Evolutionary conservation across 176 grass and related monocot species (phyloP).

Genomic region (bread wheat (Triticum aestivum)): DNA sequence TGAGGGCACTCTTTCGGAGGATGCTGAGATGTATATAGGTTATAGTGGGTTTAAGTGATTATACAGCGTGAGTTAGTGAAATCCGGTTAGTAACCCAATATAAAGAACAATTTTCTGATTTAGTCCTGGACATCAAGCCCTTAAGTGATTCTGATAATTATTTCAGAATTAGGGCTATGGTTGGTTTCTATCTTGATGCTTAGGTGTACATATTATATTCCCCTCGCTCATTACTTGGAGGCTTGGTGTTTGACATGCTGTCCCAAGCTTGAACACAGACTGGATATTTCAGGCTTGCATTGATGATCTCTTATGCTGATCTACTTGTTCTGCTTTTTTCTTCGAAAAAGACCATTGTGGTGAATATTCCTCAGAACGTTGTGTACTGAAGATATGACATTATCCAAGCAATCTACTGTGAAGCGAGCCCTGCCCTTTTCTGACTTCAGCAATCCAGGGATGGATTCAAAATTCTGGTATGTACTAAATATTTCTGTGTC

Average conservation of each 20-base stretch:
- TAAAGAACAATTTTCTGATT: not conserved
- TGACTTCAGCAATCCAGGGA: not conserved
- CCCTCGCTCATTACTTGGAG: not conserved
- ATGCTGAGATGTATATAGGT: conserved; percentile 61
- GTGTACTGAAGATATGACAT: conserved; percentile 7
- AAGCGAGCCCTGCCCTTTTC: not conserved
- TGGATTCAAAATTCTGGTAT: conserved; percentile 25
- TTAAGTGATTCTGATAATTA: not conserved
- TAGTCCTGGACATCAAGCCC: not conserved
- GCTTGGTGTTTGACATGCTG: conserved; percentile 13
- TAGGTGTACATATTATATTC: not conserved
- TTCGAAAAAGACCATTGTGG: not conserved
- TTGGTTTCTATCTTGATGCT: not conserved
- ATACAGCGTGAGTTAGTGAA: conserved; percentile 30
- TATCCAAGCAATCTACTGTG: not conserved
- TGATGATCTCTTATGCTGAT: no score
- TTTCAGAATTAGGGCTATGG: not conserved
- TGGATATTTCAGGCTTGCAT: not conserved
- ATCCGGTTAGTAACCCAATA: conserved; percentile 1
- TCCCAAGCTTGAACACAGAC: not conserved
- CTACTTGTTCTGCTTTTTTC: no score
- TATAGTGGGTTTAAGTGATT: conserved; percentile 24
- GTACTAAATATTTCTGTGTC: not conserved
- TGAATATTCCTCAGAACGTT: not conserved
- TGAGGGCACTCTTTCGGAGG: conserved; percentile 39